Base-by-base conservation (phyloP, 768 basidiomycete genomes). In the Podaxis pistillaris region DNA sequence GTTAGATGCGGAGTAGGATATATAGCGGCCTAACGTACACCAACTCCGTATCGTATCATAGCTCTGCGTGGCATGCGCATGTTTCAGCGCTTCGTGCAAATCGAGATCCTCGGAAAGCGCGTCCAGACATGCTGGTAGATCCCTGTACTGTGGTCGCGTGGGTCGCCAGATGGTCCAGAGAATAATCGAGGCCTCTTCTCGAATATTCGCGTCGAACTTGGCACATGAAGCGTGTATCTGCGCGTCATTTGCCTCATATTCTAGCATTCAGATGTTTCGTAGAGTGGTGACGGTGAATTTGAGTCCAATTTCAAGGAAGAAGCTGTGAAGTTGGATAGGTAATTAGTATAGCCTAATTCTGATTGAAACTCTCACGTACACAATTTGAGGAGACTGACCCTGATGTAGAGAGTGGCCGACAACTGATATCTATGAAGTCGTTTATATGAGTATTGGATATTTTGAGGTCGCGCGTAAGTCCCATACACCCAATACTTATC, bases 121-220 rank as follows among this genome's bases (percentile, higher is more conserved):
- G 37, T 62, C 60, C 13, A 76, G 72, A 67, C 78, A 80, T 2
- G 74, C 71, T 37, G 70, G 66, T 26, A 78, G 69, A 3, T 71
- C 71, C 17, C 75, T 69, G 58, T 72, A 75, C 44, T 56, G 62
- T 1, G 73, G 66, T 56, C 71, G 65, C 46, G 66, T 68, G 49
- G 69, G 66, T 54, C 68, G 72, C 75, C 78, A 79, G 51, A 80
- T 70, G 58, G 72, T 67, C 76, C 78, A 79, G 17, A 81, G 71
- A 30, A 79, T 65, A 56, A 72, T 73, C 0, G 77, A 76, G 1
- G 79, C 79, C 62, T 79, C 78, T 68, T 79, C 78, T 4, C 70
- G 69, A 22, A 76, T 67, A 19, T 76, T 65, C 15, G 76, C 66
- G 69, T 79, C 70, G 68, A 77, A 76, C 65, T 73, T 77, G 3